Evolutionary conservation across 2,329 filamentous ascomycete species (phyloP), one percentile per base, ranked within the genome.

Genomic region (Microascus cirrosus): DNA sequence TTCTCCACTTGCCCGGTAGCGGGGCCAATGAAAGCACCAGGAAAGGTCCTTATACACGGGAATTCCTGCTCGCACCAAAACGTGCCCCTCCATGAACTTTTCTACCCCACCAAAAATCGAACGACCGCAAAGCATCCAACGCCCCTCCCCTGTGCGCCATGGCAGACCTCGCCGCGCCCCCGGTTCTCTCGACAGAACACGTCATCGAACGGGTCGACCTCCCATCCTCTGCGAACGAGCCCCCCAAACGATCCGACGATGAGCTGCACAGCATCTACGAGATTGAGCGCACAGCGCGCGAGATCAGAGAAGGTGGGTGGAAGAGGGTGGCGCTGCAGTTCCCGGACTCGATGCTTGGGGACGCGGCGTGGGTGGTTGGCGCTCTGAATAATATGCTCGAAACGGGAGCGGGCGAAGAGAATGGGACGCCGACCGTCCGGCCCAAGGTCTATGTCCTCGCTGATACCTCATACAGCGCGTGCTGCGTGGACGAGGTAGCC

Each of bases 381-480:
- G 74, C 83, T 0, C 71, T 75, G 1, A 62, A 64, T 36, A 60
- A 58, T 12, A 59, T 56, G n/a, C 51, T 62, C 2, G 39, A 45
- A 5, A 32, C 45, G 20, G 32, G 32, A 15, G 35, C 20, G 7
- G 32, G 4, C 18, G 22, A 22, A 54, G 52, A 57, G n/a, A 45
- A 60, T 53, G 39, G 48, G 51, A n/a, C 56, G n/a, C 28, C 35
- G n/a, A 24, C 25, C 50, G 39, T 50, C 63, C 58, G 20, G n/a
- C 56, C 61, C 58, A 68, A 78, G 61, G 77, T 97, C 56, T 95
- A 89, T 65, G 92, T 99, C 60, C 77, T 99, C 20, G 94, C 87
- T 35, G 94, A 99, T 70, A 97, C 94, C 2, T 96, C 93, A 1
- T 99, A 97, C 71, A 95, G 94, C 60, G 87, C 93, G 0, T 99